These are phyloP conservation scores for Rhododendron henanense DNA, from an alignment of 148 eudicot genomes.

Conservation along the genomic window DNA sequence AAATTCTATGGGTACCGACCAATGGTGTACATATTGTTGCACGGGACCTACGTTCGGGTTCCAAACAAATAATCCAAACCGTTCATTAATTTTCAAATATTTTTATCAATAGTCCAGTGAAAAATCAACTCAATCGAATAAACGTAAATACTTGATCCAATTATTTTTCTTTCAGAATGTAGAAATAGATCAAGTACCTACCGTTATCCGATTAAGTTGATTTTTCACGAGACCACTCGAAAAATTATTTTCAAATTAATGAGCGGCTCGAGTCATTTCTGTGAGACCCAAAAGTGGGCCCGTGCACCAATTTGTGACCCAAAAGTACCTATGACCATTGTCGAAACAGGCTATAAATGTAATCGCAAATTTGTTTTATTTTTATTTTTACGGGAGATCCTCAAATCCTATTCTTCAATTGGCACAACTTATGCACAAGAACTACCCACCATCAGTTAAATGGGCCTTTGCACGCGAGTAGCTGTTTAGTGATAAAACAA, in stretches of 20 bases:
- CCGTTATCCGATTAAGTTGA: background rate
- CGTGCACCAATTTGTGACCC: too few relatives aligned
- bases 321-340: background rate
- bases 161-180: background rate
- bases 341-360: background rate
- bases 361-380: too few relatives aligned
- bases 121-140: too few relatives aligned
- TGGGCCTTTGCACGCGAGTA: background rate
- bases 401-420: background rate
- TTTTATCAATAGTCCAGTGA: too few relatives aligned
- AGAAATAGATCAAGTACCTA: background rate
- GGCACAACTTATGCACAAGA: background rate
- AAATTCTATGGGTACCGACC: too few relatives aligned
- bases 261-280: background rate
- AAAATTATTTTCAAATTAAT: too few relatives aligned
- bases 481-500: conserved; percentile 6
- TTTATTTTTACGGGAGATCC: background rate
- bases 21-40: too few relatives aligned
- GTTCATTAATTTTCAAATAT: too few relatives aligned
- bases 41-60: too few relatives aligned
- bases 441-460: background rate
- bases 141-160: too few relatives aligned
- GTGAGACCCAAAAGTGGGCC: too few relatives aligned
- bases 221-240: background rate
- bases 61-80: too few relatives aligned